These are phyloP conservation scores for Nitzschia sp. DNA, from an alignment of 108 stramenopile species.

Conservation along the genomic window DNA sequence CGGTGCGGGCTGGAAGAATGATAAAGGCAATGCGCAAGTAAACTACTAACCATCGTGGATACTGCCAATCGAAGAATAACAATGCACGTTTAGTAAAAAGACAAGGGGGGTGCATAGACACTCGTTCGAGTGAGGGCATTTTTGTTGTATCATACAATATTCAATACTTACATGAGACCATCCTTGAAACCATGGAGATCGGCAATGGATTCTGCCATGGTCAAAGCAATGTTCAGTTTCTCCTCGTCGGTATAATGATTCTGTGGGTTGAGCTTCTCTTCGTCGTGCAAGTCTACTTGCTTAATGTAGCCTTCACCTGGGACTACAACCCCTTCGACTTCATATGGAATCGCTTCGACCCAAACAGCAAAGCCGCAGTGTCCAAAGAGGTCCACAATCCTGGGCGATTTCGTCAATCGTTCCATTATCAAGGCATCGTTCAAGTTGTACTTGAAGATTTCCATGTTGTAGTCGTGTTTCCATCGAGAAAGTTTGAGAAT, in stretches of 20 bases:
- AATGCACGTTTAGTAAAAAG: no score
- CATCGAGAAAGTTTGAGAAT: slow-evolving; percentile 51
- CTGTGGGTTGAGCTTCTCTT: slow-evolving; percentile 43
- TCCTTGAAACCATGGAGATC: slow-evolving; percentile 68
- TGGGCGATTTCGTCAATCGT: slow-evolving; percentile 54
- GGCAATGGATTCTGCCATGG: slow-evolving; percentile 73
- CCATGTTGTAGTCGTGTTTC: slow-evolving; percentile 25
- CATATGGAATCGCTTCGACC: slow-evolving; percentile 53
- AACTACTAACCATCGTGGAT: slow-evolving; percentile 80
- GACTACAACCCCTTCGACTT: slow-evolving; percentile 58
- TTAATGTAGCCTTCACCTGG: slow-evolving; percentile 37
- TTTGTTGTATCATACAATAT: not conserved
- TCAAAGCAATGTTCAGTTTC: slow-evolving; percentile 62
- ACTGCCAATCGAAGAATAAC: no score
- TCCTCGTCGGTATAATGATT: slow-evolving; percentile 60
- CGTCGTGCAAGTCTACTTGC: slow-evolving; percentile 44
- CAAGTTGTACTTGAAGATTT: slow-evolving; percentile 27
- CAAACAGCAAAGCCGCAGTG: slow-evolving; percentile 61
- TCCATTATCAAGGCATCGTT: slow-evolving; percentile 77
- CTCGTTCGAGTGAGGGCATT: no score
- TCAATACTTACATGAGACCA: slow-evolving; percentile 41
- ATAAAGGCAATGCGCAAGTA: no score
- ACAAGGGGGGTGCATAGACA: no score
- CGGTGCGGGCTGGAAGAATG: no score
- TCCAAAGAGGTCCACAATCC: slow-evolving; percentile 69